Base-by-base conservation (phyloP, 2,329 filamentous ascomycete species). In the Trichoderma koningiopsis region DNA sequence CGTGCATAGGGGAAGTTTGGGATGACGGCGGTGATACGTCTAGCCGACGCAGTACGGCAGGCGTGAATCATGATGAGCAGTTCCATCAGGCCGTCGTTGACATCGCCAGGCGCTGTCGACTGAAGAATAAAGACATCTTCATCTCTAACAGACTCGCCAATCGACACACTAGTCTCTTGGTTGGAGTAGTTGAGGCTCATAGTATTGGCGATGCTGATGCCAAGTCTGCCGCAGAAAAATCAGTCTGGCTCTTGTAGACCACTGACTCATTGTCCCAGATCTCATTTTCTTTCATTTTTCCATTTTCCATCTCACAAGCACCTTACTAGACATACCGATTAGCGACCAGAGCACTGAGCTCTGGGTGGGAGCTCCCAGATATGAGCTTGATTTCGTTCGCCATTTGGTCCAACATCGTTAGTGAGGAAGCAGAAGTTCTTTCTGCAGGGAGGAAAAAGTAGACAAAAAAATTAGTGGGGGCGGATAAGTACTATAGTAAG, bases 111-210 rank as follows among this genome's bases (percentile, higher is more conserved):
- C 52, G 92, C 91, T 59, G 96, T 97, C 29, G 95, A 97, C 82
- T 98, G 95, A 71, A 98, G 86, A 76, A 98, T 97, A 84, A 97
- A 98, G 78, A 97, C 94, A 88, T 98, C 95, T 86, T 98, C 95
- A 79, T 98, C 95, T 81, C 95, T 88, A 68, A 98, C 95, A 72
- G 92, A 96, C 84, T 98, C 95, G 79, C 95, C 94, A 75, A 97
- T 96, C 24, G 94, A 97, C 69, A 98, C 94, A 74, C 91, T 93
- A 63, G 91, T 94, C 79, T 96, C 92, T 77, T 93, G 91, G 80
- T 95, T 95, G 59, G 92, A 94, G 82, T 94, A 94, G 78, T 94
- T 92, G 71, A 95, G 85, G 72, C 91, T 91, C 84, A 93, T 88
- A 58, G 92, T 92, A 83, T 92, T 92, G 72, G 91, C 90, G 75